A percentile compares a stretch with the other conserved stretches of the same genome.
Evolutionary conservation across 495 filamentous ascomycete genomes (phyloP).

Genomic region (Penicillium riverlandense): DNA sequence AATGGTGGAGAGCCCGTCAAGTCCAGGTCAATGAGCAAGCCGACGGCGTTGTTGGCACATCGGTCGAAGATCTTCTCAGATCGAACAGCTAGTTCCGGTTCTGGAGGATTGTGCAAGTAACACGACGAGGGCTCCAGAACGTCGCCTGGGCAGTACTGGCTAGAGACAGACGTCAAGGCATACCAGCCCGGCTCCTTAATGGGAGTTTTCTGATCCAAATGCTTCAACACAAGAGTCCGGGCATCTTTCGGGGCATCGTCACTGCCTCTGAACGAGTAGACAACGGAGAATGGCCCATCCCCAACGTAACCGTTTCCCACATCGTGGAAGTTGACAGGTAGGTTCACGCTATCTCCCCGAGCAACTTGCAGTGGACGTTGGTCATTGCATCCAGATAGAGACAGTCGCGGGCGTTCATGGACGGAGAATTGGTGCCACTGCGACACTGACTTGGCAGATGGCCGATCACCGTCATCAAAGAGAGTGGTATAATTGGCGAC

Average conservation of each 20-base stretch:
- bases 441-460: conserved; percentile 48
- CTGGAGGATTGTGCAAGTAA: conserved; percentile 79
- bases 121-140: conserved; percentile 88
- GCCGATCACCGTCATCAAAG: conserved; percentile 51
- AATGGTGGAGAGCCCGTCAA: conserved; percentile 89
- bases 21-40: conserved; percentile 78
- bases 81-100: conserved; percentile 67
- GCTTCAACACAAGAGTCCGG: conserved; percentile 36
- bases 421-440: conserved; percentile 77
- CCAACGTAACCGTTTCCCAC: conserved; percentile 43
- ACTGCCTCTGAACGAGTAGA: conserved; percentile 55
- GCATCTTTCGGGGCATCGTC: conserved; percentile 51
- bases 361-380: conserved; percentile 75
- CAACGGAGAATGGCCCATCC: conserved; percentile 36
- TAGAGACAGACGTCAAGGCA: conserved; percentile 67
- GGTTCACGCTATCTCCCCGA: conserved; percentile 56
- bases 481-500: conserved; percentile 66
- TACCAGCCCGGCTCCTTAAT: conserved; percentile 82
- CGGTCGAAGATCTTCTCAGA: conserved; percentile 83
- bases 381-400: conserved; percentile 66
- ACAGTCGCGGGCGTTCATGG: conserved; percentile 72
- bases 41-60: conserved; percentile 88
- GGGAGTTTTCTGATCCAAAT: conserved; percentile 26
- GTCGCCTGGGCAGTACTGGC: conserved; percentile 76
- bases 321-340: conserved; percentile 68